These are phyloP conservation scores for Sequoia sempervirens DNA, from an alignment of 75 land plant genomes.

Conservation along the genomic window DNA sequence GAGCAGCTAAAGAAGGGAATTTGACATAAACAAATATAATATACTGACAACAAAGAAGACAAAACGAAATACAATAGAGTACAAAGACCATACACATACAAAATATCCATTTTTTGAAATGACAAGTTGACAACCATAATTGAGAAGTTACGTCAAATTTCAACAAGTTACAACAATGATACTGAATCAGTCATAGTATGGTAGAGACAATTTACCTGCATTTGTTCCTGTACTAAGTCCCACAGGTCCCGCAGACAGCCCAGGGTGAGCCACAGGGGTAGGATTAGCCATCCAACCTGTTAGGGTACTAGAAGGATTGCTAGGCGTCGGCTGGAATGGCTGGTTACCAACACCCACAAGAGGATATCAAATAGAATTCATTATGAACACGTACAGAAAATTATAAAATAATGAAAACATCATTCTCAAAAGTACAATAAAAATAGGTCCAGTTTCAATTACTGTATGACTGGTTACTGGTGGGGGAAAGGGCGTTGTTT, in stretches of 20 bases:
- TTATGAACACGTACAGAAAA: neutral
- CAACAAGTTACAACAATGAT: neutral
- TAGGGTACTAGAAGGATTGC: conserved; percentile 53
- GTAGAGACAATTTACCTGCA: conserved; percentile 29
- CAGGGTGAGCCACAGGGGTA: conserved; percentile 53
- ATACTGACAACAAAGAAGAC: neutral
- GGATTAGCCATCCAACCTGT: conserved; percentile 92
- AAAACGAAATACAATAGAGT: neutral
- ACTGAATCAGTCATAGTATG: neutral
- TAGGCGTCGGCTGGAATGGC: conserved; percentile 69
- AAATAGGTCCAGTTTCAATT: conserved; percentile 4
- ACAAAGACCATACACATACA: neutral
- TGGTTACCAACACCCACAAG: conserved; percentile 20
- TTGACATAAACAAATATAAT: neutral
- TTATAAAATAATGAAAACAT: conserved; percentile 2
- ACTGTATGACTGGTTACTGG: conserved; percentile 21
- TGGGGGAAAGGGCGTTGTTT: conserved; percentile 20
- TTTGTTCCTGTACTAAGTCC: conserved; percentile 53
- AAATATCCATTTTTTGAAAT: neutral
- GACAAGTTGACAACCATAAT: neutral
- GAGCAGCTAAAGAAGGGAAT: conserved; percentile 22
- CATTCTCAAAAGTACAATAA: neutral
- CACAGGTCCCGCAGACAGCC: conserved; percentile 58
- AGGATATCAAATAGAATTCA: conserved; percentile 1
- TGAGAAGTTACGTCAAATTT: neutral